Evolutionary conservation across 257 asterid species (phyloP).

Genomic region (Coffea canephora): DNA sequence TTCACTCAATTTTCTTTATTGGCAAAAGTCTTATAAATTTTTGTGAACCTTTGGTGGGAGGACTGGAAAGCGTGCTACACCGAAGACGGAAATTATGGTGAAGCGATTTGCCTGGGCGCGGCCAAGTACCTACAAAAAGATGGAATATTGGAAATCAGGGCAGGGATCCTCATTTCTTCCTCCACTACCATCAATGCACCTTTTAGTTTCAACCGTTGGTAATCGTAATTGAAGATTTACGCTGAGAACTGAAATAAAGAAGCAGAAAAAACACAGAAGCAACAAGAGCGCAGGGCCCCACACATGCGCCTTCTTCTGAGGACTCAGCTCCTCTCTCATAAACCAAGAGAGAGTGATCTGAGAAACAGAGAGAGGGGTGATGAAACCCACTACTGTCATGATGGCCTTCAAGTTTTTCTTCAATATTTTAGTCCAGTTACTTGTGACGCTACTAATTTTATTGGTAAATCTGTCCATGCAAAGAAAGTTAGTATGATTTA

Average conservation of each 20-base stretch:
- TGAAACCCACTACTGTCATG: background rate
- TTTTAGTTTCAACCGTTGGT: background rate
- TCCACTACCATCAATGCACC: background rate
- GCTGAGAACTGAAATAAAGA: background rate
- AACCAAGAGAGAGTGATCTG: too few species aligned
- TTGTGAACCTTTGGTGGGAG: slow-evolving; percentile 43
- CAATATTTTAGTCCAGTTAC: background rate
- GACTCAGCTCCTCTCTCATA: background rate
- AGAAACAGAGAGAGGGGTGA: background rate
- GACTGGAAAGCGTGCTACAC: slow-evolving; percentile 46
- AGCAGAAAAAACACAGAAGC: background rate
- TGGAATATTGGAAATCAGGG: background rate
- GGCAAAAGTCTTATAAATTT: too few species aligned
- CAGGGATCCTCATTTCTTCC: background rate
- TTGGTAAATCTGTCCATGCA: background rate
- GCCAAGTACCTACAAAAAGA: slow-evolving; percentile 33
- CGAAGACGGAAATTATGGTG: slow-evolving; percentile 25
- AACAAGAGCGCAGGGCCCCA: slow-evolving; percentile 11
- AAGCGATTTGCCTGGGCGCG: slow-evolving; percentile 5
- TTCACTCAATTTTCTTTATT: too few species aligned
- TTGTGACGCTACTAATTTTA: background rate
- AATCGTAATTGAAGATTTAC: background rate
- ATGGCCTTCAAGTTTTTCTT: background rate
- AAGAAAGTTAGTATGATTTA: background rate
- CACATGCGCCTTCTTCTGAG: slow-evolving; percentile 6